Base-by-base conservation (phyloP, 768 basidiomycete species). In the Tubosaeta sp. region DNA sequence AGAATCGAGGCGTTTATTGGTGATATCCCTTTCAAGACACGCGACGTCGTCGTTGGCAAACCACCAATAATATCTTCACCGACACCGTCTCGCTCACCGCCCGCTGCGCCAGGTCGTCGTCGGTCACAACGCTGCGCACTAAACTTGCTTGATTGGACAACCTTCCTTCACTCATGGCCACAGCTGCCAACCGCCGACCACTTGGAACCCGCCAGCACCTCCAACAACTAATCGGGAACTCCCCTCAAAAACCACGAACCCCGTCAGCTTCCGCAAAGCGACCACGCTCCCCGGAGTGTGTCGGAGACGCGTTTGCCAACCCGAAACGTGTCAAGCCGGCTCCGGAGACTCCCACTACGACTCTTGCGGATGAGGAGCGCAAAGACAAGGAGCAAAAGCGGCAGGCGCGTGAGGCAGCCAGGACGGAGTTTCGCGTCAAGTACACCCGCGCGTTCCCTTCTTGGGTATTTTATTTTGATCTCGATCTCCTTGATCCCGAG, bases 391-490 rank as follows among this genome's bases (percentile, higher is more conserved):
- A 80, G 39, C 77, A 74, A 41, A 78, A 71, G 49, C 70, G 76
- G 29, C 67, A 73, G 5, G 79, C 80, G 55, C 76, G 81, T 27
- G 79, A 83, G 57, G 74, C 76, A 53, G 76, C 76, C 57, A 80
- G 84, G 56, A 73, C 75, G 5, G 86, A 90, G 59, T 98, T 92
- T 74, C 82, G 80, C 62, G 71, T 81, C 44, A 97, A 93, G 74
- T 97, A 93, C 70, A 80, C 78, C 50, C 81, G 82, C 47, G 89
- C 88, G 19, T 97, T 98, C 72, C 91, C 91, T 2, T 72, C 70
- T 25, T 92, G 86, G 76, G 80, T 76, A 16, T 95, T 98, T 69
- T 87, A 91, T 69, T 87, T 97, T 65, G 93, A 97, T 64, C 68
- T 84, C 53, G 78, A 81, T 59, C 61, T 70, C 38, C 72, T 72